A percentile compares a stretch with the other conserved stretches of the same genome.
phyloP scores from a whole-genome alignment of 495 filamentous ascomycete species.

The Trichocladium uniseriatum region DNA sequence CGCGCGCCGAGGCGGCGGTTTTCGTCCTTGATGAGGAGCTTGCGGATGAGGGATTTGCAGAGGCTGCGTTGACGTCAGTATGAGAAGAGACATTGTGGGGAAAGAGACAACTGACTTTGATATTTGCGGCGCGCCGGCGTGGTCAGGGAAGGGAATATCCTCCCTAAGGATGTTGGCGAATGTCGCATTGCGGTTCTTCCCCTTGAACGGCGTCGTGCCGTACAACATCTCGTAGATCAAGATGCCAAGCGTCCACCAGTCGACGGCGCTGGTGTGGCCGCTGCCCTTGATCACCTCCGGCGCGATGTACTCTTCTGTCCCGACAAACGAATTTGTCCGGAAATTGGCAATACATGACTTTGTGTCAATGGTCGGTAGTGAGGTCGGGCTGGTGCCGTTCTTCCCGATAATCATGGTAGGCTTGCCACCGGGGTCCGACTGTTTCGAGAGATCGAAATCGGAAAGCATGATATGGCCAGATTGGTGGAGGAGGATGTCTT shows the following conservation, averaged over 20 bases:
- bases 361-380: conserved; percentile 90
- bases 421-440: conserved; percentile 90
- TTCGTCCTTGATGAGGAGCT: conserved; percentile 96
- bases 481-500: conserved; percentile 95
- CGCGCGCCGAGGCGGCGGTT: conserved; percentile 88
- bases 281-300: conserved; percentile 98
- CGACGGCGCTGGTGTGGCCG: conserved; percentile 94
- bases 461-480: conserved; percentile 99
- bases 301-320: conserved; percentile 97
- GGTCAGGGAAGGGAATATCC: conserved; percentile 90
- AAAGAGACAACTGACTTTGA: conserved; percentile 62
- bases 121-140: conserved; percentile 70
- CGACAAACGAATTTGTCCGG: conserved; percentile 95
- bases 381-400: conserved; percentile 66
- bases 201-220: conserved; percentile 97
- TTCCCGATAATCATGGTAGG: conserved; percentile 94
- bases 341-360: conserved; percentile 98
- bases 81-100: not conserved
- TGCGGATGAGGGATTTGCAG: conserved; percentile 94
- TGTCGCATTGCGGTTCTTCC: conserved; percentile 95
- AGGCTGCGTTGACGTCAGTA: conserved; percentile 42
- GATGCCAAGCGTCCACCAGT: conserved; percentile 98
- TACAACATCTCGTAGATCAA: conserved; percentile 99
- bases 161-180: conserved; percentile 96
- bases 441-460: conserved; percentile 96